Conservation (phyloP, 352 stramenopile species). For the Thraustochytrium striatum region DNA sequence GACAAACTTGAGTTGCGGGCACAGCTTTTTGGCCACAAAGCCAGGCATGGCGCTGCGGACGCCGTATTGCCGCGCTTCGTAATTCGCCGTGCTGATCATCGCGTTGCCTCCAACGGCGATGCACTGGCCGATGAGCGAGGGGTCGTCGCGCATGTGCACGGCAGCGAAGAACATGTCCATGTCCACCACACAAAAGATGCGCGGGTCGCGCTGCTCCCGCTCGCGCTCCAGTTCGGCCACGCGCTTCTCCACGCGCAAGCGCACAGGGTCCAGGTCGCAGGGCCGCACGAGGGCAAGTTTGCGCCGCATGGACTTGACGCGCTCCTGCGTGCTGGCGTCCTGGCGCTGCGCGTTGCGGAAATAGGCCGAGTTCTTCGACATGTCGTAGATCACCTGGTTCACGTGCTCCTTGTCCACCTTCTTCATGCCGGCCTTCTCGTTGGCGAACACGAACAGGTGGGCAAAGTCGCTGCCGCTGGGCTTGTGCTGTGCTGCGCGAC, state of each 20-base stretch:
- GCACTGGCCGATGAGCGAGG: constrained; percentile 73
- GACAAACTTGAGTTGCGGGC: constrained; percentile 86
- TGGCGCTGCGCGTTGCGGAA: constrained; percentile 82
- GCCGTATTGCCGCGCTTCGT: constrained; percentile 84
- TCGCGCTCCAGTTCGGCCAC: constrained; percentile 62
- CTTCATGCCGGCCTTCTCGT: constrained; percentile 76
- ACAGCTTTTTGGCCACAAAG: constrained; percentile 91
- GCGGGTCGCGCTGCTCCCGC: constrained; percentile 60
- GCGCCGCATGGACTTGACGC: constrained; percentile 67
- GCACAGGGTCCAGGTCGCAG: constrained; percentile 57
- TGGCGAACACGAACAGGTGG: constrained; percentile 50
- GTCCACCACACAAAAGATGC: constrained; percentile 82
- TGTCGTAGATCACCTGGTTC: constrained; percentile 84
- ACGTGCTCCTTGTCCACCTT: constrained; percentile 78
- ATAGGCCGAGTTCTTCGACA: constrained; percentile 77
- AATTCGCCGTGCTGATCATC: constrained; percentile 95
- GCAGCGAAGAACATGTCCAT: constrained; percentile 97
- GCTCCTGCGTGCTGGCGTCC: constrained; percentile 76
- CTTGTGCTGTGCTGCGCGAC: neutral
- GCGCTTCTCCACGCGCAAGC: constrained; percentile 44
- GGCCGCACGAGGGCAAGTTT: constrained; percentile 55
- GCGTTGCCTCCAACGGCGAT: constrained; percentile 80
- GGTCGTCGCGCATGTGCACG: constrained; percentile 87
- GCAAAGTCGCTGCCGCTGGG: constrained; percentile 23
- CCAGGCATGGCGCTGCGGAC: constrained; percentile 91